Conservation (phyloP, 352 stramenopile species). For the Phytophthora fragariae region DNA sequence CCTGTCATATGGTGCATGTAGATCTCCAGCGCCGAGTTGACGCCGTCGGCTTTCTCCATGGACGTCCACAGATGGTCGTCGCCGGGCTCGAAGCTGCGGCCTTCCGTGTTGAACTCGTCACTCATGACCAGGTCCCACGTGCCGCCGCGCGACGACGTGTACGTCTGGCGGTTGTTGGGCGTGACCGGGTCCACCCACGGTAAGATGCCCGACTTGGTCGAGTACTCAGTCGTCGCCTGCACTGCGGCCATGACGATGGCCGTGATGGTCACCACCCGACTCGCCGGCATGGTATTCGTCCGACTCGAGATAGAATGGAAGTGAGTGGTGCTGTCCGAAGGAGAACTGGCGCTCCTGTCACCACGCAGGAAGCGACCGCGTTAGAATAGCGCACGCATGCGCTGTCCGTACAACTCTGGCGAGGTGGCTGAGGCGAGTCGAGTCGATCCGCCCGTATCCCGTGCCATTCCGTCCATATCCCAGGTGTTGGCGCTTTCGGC, state of each 20-base stretch:
- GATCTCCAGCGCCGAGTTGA: no score
- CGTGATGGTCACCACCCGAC: slow-evolving; percentile 3
- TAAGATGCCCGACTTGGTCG: slow-evolving; percentile 64
- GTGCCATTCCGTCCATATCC: slow-evolving; percentile 30
- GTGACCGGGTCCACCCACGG: slow-evolving; percentile 74
- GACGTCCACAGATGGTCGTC: no score
- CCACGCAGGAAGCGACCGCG: not conserved
- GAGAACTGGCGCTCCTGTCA: slow-evolving; percentile 6
- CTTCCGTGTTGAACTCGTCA: no score
- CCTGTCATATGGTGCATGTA: no score
- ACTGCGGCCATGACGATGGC: not conserved
- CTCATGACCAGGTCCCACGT: not conserved
- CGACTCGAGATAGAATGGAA: slow-evolving; percentile 16
- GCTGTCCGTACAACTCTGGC: slow-evolving; percentile 20
- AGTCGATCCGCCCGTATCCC: slow-evolving; percentile 20
- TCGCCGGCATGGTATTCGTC: slow-evolving; percentile 2
- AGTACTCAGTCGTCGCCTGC: slow-evolving; percentile 35
- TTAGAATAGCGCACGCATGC: slow-evolving; percentile 11
- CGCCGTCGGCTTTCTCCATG: no score
- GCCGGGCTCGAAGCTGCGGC: no score
- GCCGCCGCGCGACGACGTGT: slow-evolving; percentile 62
- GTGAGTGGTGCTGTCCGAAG: slow-evolving; percentile 31
- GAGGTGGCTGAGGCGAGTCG: slow-evolving; percentile 1
- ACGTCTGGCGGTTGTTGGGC: slow-evolving; percentile 46
- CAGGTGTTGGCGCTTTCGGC: slow-evolving; percentile 17